phyloP scores from a whole-genome alignment of 306 rosid species.

The Acacia acuminata region DNA sequence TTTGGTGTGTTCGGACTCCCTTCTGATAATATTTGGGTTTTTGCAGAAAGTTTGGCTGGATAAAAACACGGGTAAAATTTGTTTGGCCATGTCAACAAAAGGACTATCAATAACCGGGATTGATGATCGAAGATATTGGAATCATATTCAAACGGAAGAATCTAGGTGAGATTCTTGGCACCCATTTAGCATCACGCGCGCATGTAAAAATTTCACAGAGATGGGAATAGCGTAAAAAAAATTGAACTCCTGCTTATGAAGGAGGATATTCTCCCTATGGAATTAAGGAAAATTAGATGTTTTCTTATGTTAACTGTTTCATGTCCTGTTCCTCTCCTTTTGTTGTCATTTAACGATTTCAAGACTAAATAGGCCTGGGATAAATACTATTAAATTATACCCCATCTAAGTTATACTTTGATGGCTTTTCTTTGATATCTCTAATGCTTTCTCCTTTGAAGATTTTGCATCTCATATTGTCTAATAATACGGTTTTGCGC shows the following conservation, averaged over 20 bases:
- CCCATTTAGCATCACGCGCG: neutral
- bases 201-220: slow-evolving; percentile 10
- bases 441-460: neutral
- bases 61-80: slow-evolving; percentile 58
- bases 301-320: neutral
- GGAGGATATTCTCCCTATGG: slow-evolving; percentile 22
- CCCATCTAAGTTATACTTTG: slow-evolving; percentile 1
- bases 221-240: neutral
- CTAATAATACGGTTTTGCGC: neutral
- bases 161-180: slow-evolving; percentile 55
- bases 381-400: neutral
- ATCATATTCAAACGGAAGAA: slow-evolving; percentile 53
- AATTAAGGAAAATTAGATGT: slow-evolving; percentile 20
- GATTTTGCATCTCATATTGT: neutral
- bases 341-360: neutral
- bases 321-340: neutral
- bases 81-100: slow-evolving; percentile 61
- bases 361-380: neutral
- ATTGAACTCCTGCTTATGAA: neutral
- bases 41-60: slow-evolving; percentile 81
- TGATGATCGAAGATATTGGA: slow-evolving; percentile 66
- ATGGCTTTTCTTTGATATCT: neutral
- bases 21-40: slow-evolving; percentile 25
- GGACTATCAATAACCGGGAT: slow-evolving; percentile 79
- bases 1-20: neutral